phyloP scores from a whole-genome alignment of 768 basidiomycete genomes.

The Dentipellis fragilis region DNA sequence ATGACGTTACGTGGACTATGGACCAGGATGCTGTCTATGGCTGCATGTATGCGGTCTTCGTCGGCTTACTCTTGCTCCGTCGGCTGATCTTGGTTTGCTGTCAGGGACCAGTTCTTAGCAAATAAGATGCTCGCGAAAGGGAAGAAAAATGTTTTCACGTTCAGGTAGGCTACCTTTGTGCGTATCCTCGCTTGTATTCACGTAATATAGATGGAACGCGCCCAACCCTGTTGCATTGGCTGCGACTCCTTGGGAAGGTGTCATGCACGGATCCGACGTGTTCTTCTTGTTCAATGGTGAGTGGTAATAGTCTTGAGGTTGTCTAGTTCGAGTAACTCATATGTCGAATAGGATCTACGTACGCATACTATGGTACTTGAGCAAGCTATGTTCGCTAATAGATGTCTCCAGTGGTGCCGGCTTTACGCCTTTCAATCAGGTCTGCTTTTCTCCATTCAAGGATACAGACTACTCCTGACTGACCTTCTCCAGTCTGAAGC shows the following conservation, averaged over 20 bases:
- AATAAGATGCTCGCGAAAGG: neutral
- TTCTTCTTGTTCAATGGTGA: slow-evolving; percentile 33
- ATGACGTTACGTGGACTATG: slow-evolving; percentile 30
- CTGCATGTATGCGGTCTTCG: slow-evolving; percentile 26
- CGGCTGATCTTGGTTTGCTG: neutral
- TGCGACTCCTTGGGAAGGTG: slow-evolving; percentile 26
- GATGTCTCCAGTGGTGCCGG: too few species aligned
- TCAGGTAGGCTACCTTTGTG: neutral
- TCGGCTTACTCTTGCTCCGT: slow-evolving; percentile 3
- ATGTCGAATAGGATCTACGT: neutral
- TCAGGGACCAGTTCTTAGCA: neutral
- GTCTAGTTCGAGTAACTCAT: neutral
- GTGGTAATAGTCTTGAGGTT: neutral
- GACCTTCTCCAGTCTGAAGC: slow-evolving; percentile 25
- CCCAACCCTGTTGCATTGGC: slow-evolving; percentile 30
- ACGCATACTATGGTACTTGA: neutral
- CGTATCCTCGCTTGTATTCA: neutral
- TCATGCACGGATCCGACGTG: slow-evolving; percentile 34
- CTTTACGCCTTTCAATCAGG: too few species aligned
- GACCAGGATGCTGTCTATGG: slow-evolving; percentile 32
- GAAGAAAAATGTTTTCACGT: neutral
- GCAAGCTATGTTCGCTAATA: too few species aligned
- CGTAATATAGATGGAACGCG: slow-evolving; percentile 28
- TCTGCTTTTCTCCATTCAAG: too few species aligned
- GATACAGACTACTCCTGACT: too few species aligned